Base-by-base conservation (phyloP, 805 yeast genomes). In the Teunomyces pallodes region DNA sequence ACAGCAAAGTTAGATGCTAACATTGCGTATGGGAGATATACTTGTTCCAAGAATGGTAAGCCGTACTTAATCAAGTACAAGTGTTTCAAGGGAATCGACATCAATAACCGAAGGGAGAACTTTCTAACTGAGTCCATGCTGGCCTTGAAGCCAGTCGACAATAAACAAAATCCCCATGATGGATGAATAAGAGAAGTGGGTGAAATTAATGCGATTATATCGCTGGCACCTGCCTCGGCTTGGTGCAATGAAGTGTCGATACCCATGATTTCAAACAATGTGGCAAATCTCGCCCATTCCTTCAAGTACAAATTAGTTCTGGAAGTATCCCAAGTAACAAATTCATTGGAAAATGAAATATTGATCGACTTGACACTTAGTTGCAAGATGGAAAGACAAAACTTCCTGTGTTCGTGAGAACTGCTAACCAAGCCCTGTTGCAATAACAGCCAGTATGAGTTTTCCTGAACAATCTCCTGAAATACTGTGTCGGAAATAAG, bases 171-270 rank as follows among this genome's bases (percentile, higher is more conserved):
- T 0, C 87, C 85, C 91, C 96, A 90, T 0, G 84, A 74, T 0
- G 84, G 74, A 31, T 84, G 83, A 45, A 90, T 76, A 20, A 67
- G 54, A 0, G 87, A 79, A 1, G 63, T 52, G 2, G 79, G 75
- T 0, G 75, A 66, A 20, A 88, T 71, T 10, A 87, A 62, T 1
- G 67, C 67, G 1, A 81, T 61, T 39, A 90, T 79, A 56, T 88
- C 96, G 6, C 67, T 67, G 1, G 77, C 65, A 0, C 94, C 92
- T 9, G 89, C 96, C 55, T 84, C 83, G 0, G 91, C 82, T 64
- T 91, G 97, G 56, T 91, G 90, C 56, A 88, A 67, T 0, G 96
- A 87, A 0, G 96, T 82, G 61, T 90, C 97, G 35, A 90, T 76
- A 1, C 90, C 94, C 26, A 88, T 67, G 42, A 90, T 86, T 59